Percentiles rank a stretch among this genome's conserved stretches.
phyloP scores from a whole-genome alignment of 1,139 yeast genomes.

The Blastobotrys malaysiensis region DNA sequence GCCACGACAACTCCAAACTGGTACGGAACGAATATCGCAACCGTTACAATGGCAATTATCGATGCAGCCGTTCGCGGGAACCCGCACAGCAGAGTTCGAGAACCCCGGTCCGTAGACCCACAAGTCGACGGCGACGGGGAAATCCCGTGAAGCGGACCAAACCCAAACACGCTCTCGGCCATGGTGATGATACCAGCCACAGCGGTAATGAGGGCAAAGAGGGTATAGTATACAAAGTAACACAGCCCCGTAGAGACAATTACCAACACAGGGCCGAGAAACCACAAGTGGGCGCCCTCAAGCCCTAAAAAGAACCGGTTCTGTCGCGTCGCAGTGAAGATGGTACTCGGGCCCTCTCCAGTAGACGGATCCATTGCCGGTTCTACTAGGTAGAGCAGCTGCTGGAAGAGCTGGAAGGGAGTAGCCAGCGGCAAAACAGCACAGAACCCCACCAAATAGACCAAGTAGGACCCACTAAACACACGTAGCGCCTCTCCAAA shows the following conservation, averaged over 20 bases:
- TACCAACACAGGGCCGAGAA: constrained; percentile 52
- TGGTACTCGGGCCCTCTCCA: constrained; percentile 23
- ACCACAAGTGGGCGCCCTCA: constrained; percentile 48
- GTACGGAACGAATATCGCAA: constrained; percentile 25
- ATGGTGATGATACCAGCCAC: constrained; percentile 25
- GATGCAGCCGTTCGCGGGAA: constrained; percentile 1
- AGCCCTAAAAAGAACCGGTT: constrained; percentile 57
- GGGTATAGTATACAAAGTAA: constrained; percentile 29
- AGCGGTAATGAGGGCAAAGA: constrained; percentile 20
- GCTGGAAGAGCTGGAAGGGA: constrained; percentile 14
- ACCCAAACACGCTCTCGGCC: neutral
- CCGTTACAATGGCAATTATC: constrained; percentile 4
- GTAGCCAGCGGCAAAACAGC: constrained; percentile 40
- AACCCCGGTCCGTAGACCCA: neutral
- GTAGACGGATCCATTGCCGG: constrained; percentile 24
- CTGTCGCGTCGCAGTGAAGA: constrained; percentile 22
- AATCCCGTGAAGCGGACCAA: neutral
- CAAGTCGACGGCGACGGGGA: neutral
- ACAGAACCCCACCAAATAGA: constrained; percentile 22
- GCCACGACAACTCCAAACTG: constrained; percentile 33
- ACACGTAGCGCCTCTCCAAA: constrained; percentile 45
- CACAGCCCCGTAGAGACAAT: constrained; percentile 46
- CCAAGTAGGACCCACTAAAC: constrained; percentile 26
- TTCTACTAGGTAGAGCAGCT: constrained; percentile 34
- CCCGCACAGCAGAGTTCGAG: neutral